Evolutionary conservation across 2,329 filamentous ascomycete species (phyloP), one percentile per base, ranked within the genome.

Genomic region (Paecilomyces formosus): DNA sequence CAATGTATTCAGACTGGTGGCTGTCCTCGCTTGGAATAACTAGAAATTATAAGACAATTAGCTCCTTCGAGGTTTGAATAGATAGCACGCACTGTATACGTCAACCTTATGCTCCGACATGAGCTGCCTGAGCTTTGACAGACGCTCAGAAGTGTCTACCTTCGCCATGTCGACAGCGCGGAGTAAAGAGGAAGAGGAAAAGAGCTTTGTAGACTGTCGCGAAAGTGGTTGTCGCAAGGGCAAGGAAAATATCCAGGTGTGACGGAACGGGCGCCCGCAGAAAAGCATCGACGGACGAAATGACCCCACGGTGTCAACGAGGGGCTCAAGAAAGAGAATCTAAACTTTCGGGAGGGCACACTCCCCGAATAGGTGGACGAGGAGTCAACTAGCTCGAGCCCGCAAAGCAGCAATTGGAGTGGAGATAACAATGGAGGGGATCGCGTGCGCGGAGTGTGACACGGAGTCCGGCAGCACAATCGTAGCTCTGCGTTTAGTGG

Each of bases 1-100:
- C 94, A 74, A 97, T 97, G 76, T 99, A 99, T 78, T 99, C 94
- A 65, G 93, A 97, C 66, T 93, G 90, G 74, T 99, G 94, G 71
- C 90, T 93, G 74, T 99, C 94, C 83, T 97, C 94, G 33, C 93
- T 97, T 0, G 94, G 94, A 6, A 97, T 85, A 70, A 99, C 93
- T 97, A 61, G 57, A 57, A 65, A 65, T 52, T 28, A 64, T 70
- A 66, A 82, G 77, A 67, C 63, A 64, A 62, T 51, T 45, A 57
- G 60, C 58, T 57, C n/a, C 51, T 61, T 61, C 11, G 3, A 54
- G 54, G 24, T 33, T 18, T 53, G 56, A 15, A 52, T 52, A 7
- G 51, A 64, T 58, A 26, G 26, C 51, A 62, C 64, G 63, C 86
- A 97, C 93, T 88, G 79, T 99, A 99, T 61, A 97, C 82, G 75